Conservation (phyloP, 441 rosid genomes). For the Melastoma candidum region DNA sequence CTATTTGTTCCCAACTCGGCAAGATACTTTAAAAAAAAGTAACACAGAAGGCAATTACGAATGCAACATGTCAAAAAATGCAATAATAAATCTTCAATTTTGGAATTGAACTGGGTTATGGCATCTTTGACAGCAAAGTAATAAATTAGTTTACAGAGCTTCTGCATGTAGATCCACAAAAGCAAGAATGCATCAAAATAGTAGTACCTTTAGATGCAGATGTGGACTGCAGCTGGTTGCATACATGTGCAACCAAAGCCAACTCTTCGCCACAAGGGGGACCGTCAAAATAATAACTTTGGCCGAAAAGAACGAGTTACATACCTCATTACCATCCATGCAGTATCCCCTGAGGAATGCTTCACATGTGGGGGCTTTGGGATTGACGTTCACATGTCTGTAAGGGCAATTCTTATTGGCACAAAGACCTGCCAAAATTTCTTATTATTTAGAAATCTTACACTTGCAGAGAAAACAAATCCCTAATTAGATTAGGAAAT, state of each 20-base stretch:
- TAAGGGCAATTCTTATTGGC: conserved; percentile 70
- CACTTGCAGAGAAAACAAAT: not conserved
- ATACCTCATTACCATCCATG: conserved; percentile 89
- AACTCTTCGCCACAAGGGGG: not conserved
- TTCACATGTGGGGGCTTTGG: conserved; percentile 66
- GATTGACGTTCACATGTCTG: conserved; percentile 94
- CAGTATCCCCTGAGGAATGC: conserved; percentile 93
- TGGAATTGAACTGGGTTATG: too few species aligned
- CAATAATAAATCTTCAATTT: too few species aligned
- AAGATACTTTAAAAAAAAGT: conserved; percentile 4
- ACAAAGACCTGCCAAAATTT: conserved; percentile 63
- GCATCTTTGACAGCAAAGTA: too few species aligned
- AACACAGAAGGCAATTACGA: not conserved
- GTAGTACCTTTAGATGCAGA: too few species aligned
- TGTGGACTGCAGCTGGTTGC: too few species aligned
- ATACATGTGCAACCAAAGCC: not conserved
- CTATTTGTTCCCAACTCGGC: conserved; percentile 6
- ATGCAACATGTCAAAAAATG: too few species aligned
- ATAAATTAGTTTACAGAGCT: too few species aligned
- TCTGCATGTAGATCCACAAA: too few species aligned
- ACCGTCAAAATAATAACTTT: not conserved
- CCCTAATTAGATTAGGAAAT: not conserved
- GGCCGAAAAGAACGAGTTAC: not conserved
- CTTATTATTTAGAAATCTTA: conserved; percentile 2
- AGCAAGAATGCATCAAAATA: too few species aligned